Evolutionary conservation across 2,329 filamentous ascomycete genomes (phyloP).

Genomic region (Apiospora phragmitis): DNA sequence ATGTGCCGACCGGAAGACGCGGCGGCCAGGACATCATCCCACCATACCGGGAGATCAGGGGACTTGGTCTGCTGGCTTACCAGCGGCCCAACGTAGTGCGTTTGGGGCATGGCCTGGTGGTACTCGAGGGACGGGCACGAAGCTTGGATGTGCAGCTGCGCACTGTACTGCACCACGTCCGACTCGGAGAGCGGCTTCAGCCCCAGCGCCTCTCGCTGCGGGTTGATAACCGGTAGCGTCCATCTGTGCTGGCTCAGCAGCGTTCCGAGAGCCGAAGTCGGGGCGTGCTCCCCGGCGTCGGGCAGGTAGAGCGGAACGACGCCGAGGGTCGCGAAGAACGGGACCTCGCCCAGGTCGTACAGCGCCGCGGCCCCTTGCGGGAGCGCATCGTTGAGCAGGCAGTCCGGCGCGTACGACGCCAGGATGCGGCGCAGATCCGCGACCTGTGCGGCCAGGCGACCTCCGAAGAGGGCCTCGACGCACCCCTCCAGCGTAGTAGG

Average conservation of each 20-base stretch:
- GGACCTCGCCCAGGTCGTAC: not conserved
- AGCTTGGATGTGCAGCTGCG: constrained; percentile 6
- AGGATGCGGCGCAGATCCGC: constrained; percentile 1
- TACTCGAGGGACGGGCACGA: constrained; percentile 3
- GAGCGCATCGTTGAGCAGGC: constrained; percentile 6
- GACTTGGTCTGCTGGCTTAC: not conserved
- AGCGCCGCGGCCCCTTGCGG: constrained; percentile 7
- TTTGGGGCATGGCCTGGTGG: constrained; percentile 2
- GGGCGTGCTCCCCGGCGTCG: not conserved
- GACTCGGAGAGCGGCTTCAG: not conserved
- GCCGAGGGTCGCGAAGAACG: constrained; percentile 6
- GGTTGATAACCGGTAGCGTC: constrained; percentile 3
- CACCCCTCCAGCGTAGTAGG: not conserved
- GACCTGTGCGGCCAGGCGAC: not conserved
- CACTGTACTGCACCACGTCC: constrained; percentile 1
- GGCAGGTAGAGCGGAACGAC: constrained; percentile 8
- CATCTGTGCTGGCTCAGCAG: not conserved
- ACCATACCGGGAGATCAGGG: not conserved
- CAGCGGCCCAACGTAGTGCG: constrained; percentile 7
- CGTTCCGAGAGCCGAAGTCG: not conserved
- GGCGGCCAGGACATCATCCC: constrained; percentile 1
- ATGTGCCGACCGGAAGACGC: not conserved
- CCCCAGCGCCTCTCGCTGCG: constrained; percentile 4
- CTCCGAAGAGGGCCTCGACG: not conserved
- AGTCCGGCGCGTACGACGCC: not conserved